Conservation (phyloP, 345 rosid species). For the Orychophragmus violaceus region DNA sequence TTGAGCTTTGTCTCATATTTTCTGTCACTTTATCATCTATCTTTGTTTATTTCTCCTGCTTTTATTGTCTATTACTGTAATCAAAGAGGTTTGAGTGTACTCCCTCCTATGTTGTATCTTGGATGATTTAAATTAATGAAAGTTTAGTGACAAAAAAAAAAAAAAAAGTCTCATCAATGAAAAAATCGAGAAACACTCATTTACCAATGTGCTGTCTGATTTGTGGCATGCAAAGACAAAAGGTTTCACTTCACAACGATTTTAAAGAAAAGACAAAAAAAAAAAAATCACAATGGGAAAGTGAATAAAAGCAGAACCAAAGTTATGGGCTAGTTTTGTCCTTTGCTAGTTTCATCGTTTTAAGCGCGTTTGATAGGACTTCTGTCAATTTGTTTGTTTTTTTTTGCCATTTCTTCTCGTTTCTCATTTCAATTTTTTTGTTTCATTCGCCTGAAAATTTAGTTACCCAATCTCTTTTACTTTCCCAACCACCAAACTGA, state of each 20-base stretch:
- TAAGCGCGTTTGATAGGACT: slow-evolving; percentile 12
- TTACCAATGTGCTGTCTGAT: slow-evolving; percentile 27
- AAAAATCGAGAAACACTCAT: slow-evolving; percentile 18
- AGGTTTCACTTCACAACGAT: slow-evolving; percentile 6
- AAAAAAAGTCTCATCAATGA: too few relatives aligned
- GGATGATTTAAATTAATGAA: not conserved
- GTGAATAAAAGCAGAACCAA: slow-evolving; percentile 11
- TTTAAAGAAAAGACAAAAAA: not conserved
- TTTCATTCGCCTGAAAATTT: not conserved
- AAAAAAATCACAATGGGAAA: slow-evolving; percentile 12
- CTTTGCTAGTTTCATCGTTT: slow-evolving; percentile 23
- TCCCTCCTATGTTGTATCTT: too few relatives aligned
- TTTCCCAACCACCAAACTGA: too few relatives aligned
- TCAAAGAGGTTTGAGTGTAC: too few relatives aligned
- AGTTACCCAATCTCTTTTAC: not conserved
- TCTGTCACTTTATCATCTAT: too few relatives aligned
- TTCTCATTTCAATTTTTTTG: too few relatives aligned
- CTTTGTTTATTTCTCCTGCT: too few relatives aligned
- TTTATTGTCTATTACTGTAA: too few relatives aligned
- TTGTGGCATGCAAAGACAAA: slow-evolving; percentile 17
- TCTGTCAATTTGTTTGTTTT: slow-evolving; percentile 1
- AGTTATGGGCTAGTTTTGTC: slow-evolving; percentile 35
- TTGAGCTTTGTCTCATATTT: too few relatives aligned
- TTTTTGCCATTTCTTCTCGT: not conserved
- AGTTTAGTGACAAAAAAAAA: too few relatives aligned